Evolutionary conservation across 2,329 filamentous ascomycete species (phyloP).

Genomic region (Aspergillus sp.): DNA sequence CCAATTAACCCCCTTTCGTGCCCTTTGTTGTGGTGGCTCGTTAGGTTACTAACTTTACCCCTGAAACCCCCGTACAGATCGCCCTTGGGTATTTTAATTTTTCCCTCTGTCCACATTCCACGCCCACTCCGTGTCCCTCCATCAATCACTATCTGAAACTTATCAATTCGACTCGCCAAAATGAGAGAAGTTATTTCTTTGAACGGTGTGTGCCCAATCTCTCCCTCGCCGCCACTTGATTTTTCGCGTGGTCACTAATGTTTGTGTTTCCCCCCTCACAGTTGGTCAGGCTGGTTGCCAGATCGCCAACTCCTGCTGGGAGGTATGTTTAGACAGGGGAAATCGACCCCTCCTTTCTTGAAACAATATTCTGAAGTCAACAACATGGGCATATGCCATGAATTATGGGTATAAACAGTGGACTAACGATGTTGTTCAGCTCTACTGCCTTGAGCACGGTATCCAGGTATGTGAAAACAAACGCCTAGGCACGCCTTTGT

Average conservation of each 20-base stretch:
- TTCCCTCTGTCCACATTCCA: slow-evolving; percentile 31
- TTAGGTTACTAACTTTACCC: slow-evolving; percentile 26
- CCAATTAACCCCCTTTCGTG: slow-evolving; percentile 23
- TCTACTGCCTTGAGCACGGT: slow-evolving; percentile 99
- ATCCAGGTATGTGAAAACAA: slow-evolving; percentile 74
- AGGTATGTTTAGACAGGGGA: slow-evolving; percentile 67
- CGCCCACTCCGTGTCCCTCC: slow-evolving; percentile 14
- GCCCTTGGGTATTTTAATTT: slow-evolving; percentile 33
- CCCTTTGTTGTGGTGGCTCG: slow-evolving; percentile 24
- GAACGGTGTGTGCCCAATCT: slow-evolving; percentile 71
- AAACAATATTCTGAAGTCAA: slow-evolving; percentile 2
- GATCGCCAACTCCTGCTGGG: slow-evolving; percentile 99
- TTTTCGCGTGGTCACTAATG: slow-evolving; percentile 31
- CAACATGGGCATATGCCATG: slow-evolving; percentile 7
- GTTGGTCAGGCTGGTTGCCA: slow-evolving; percentile 99
- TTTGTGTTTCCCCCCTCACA: slow-evolving; percentile 47
- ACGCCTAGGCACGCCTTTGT: background rate
- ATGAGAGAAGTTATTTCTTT: slow-evolving; percentile 99
- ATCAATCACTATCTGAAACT: slow-evolving; percentile 23
- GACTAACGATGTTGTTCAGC: slow-evolving; percentile 59
- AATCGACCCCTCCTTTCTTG: slow-evolving; percentile 9
- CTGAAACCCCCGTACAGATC: slow-evolving; percentile 31
- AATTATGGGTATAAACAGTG: slow-evolving; percentile 11
- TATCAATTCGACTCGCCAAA: slow-evolving; percentile 50
- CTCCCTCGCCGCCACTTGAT: slow-evolving; percentile 13